A percentile compares a stretch with the other conserved stretches of the same genome.
phyloP scores from a whole-genome alignment of 768 basidiomycete species.

The Suillus decipiens region DNA sequence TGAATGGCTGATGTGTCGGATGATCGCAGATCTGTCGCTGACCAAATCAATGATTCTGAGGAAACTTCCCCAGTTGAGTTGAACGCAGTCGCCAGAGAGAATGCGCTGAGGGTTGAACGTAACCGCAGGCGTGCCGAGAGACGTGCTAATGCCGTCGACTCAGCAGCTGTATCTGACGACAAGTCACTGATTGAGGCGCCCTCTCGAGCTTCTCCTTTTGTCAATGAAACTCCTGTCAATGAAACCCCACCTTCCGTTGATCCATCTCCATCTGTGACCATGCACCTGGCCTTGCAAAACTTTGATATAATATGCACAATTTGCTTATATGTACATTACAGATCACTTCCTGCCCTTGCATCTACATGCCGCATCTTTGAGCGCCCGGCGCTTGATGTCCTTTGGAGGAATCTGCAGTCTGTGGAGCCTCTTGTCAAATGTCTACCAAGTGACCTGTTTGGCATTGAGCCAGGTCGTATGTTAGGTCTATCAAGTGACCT shows the following conservation, averaged over 20 bases:
- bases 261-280: background rate
- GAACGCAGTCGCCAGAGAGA: background rate
- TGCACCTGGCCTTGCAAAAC: background rate
- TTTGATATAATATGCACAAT: background rate
- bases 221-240: background rate
- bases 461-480: background rate
- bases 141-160: background rate
- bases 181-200: background rate
- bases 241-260: background rate
- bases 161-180: background rate
- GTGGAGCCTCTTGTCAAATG: slow-evolving; percentile 9
- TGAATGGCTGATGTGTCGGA: background rate
- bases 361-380: slow-evolving; percentile 5
- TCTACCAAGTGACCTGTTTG: slow-evolving; percentile 11
- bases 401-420: slow-evolving; percentile 3
- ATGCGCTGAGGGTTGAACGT: background rate
- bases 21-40: background rate
- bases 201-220: background rate
- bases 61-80: background rate
- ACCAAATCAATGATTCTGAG: background rate
- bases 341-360: slow-evolving; percentile 3
- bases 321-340: background rate
- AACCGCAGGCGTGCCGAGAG: background rate
- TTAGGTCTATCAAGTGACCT: slow-evolving; percentile 13
- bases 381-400: slow-evolving; percentile 8